These are phyloP conservation scores for Panaeolus cyanescens DNA, from an alignment of 768 basidiomycete genomes.

Conservation along the genomic window DNA sequence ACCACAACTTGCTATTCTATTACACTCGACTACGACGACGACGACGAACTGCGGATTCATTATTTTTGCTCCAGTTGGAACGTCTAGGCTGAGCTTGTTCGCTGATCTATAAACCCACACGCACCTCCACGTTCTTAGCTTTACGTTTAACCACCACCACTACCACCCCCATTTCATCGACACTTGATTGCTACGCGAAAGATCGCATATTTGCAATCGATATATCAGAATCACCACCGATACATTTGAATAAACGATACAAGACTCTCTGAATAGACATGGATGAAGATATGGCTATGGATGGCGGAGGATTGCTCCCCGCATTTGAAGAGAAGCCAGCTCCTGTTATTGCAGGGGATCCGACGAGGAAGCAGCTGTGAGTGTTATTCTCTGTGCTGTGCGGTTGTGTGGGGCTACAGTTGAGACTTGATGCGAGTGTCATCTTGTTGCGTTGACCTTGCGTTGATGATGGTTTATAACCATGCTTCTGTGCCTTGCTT, in stretches of 20 bases:
- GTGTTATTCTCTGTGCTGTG: conserved; percentile 27
- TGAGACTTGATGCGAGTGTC: neutral
- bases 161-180: too few species aligned
- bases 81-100: conserved; percentile 8
- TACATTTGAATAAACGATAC: neutral
- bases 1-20: neutral
- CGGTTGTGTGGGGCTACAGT: neutral
- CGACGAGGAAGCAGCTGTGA: conserved; percentile 74
- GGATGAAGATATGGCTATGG: conserved; percentile 84
- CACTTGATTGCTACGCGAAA: neutral
- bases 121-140: conserved; percentile 4
- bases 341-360: conserved; percentile 32
- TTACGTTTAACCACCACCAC: conserved; percentile 8
- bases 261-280: conserved; percentile 34
- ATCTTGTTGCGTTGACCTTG: neutral
- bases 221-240: too few species aligned
- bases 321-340: conserved; percentile 36
- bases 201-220: conserved; percentile 27
- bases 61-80: neutral
- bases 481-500: neutral
- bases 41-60: neutral
- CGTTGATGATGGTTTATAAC: too few species aligned
- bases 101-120: conserved; percentile 6
- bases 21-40: neutral
- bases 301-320: conserved; percentile 36